These are phyloP conservation scores for Cyamopsis tetragonoloba DNA, from an alignment of 306 rosid genomes.

Conservation along the genomic window DNA sequence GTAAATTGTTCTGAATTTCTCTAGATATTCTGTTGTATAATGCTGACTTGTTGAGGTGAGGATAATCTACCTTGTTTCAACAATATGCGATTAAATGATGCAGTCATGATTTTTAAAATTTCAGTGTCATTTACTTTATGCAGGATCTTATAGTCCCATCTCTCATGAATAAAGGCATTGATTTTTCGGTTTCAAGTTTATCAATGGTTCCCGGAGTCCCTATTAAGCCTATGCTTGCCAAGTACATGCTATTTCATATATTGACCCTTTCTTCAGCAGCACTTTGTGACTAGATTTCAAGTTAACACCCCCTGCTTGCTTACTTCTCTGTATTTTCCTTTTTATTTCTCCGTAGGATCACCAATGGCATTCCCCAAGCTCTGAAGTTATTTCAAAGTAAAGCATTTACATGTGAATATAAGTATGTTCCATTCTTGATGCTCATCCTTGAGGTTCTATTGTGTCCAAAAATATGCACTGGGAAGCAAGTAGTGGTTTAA, in stretches of 20 bases:
- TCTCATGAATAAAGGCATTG: slow-evolving; percentile 69
- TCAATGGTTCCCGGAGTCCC: slow-evolving; percentile 95
- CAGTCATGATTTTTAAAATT: slow-evolving; percentile 13
- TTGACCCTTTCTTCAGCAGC: neutral
- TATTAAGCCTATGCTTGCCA: slow-evolving; percentile 97
- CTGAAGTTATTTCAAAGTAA: slow-evolving; percentile 74
- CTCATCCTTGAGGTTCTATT: slow-evolving; percentile 7
- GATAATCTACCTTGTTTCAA: neutral
- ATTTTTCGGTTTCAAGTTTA: slow-evolving; percentile 69
- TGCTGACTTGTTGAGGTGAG: neutral
- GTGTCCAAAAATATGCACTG: neutral
- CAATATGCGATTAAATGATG: slow-evolving; percentile 11
- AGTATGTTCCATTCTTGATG: slow-evolving; percentile 45
- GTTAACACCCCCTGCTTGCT: neutral
- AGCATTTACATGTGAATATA: slow-evolving; percentile 87
- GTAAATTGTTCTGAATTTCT: slow-evolving; percentile 7
- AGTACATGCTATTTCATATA: slow-evolving; percentile 42
- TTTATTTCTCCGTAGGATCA: slow-evolving; percentile 51
- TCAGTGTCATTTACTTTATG: slow-evolving; percentile 27
- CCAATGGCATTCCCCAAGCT: slow-evolving; percentile 80
- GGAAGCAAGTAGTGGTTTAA: slow-evolving; percentile 10
- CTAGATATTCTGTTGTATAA: neutral
- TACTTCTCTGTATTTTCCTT: neutral
- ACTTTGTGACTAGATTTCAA: slow-evolving; percentile 17
- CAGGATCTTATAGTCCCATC: slow-evolving; percentile 85